These are phyloP conservation scores for Kwoniella bestiolae DNA, from an alignment of 768 basidiomycete species.

Conservation along the genomic window DNA sequence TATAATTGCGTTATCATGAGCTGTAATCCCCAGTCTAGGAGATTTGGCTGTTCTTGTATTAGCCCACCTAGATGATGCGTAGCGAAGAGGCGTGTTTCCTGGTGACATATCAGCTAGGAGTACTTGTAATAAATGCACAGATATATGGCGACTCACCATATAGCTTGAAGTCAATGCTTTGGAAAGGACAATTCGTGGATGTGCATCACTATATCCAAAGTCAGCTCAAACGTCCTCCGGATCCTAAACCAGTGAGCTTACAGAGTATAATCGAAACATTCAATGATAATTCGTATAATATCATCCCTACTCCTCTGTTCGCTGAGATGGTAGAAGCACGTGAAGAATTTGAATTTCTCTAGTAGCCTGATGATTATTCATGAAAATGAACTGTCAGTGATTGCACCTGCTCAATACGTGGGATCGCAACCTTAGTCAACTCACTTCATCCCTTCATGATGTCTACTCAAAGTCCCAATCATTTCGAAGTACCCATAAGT, in stretches of 20 bases:
- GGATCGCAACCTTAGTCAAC: slow-evolving; percentile 44
- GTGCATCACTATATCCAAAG: slow-evolving; percentile 84
- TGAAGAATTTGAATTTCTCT: slow-evolving; percentile 91
- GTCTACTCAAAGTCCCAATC: slow-evolving; percentile 86
- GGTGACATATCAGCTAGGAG: too few species aligned
- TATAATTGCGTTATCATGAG: slow-evolving; percentile 94
- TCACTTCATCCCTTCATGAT: slow-evolving; percentile 85
- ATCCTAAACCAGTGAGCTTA: too few species aligned
- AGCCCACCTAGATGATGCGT: slow-evolving; percentile 83
- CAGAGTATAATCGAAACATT: slow-evolving; percentile 89
- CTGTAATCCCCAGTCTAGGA: slow-evolving; percentile 85
- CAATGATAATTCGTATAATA: slow-evolving; percentile 85
- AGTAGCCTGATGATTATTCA: slow-evolving; percentile 77
- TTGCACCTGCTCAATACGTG: not conserved
- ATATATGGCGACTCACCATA: slow-evolving; percentile 63
- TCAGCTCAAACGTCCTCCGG: too few species aligned
- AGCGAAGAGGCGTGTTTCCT: slow-evolving; percentile 87
- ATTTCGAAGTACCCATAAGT: slow-evolving; percentile 94
- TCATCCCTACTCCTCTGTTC: slow-evolving; percentile 91
- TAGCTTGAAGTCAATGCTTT: slow-evolving; percentile 94
- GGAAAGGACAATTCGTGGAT: slow-evolving; percentile 87
- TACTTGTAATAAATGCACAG: not conserved
- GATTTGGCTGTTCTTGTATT: slow-evolving; percentile 67
- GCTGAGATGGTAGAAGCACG: slow-evolving; percentile 91
- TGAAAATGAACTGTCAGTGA: not conserved